Conservation (phyloP, 139 green algal genomes). For the Coelastrella sp. region DNA sequence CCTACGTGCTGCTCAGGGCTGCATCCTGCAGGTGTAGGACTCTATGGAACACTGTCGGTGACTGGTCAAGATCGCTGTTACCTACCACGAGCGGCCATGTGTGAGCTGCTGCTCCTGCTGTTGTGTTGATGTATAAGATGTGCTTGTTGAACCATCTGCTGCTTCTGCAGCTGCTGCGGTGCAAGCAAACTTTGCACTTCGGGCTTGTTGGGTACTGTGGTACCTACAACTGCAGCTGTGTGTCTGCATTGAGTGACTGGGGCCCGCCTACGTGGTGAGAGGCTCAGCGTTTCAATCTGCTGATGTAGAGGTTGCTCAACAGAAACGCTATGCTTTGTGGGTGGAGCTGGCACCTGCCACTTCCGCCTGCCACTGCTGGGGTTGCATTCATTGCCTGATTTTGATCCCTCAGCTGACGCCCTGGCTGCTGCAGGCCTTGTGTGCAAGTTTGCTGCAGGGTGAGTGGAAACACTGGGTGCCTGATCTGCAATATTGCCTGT, state of each 20-base stretch:
- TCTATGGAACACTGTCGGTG: too few relatives aligned
- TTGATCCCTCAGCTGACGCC: background rate
- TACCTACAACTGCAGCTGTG: background rate
- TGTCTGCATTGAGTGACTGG: background rate
- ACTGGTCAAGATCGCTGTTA: too few relatives aligned
- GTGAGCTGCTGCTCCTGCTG: too few relatives aligned
- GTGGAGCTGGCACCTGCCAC: background rate
- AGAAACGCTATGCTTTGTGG: too few relatives aligned
- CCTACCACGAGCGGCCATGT: too few relatives aligned
- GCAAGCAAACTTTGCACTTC: background rate
- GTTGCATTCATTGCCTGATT: background rate
- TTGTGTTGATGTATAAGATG: too few relatives aligned
- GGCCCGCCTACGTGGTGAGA: too few relatives aligned
- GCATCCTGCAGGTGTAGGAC: too few relatives aligned
- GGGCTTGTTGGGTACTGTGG: background rate
- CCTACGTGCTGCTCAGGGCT: too few relatives aligned
- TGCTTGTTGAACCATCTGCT: too few relatives aligned
- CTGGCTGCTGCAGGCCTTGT: background rate
- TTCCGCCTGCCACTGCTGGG: too few relatives aligned
- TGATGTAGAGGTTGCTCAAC: slow-evolving; percentile 21
- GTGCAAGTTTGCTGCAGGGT: background rate
- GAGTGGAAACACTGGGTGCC: too few relatives aligned
- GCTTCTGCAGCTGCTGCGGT: background rate
- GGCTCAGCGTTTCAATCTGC: background rate
- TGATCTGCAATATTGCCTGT: background rate